phyloP scores from a whole-genome alignment of 2,329 filamentous ascomycete species.

The Alternaria triticimaculans region DNA sequence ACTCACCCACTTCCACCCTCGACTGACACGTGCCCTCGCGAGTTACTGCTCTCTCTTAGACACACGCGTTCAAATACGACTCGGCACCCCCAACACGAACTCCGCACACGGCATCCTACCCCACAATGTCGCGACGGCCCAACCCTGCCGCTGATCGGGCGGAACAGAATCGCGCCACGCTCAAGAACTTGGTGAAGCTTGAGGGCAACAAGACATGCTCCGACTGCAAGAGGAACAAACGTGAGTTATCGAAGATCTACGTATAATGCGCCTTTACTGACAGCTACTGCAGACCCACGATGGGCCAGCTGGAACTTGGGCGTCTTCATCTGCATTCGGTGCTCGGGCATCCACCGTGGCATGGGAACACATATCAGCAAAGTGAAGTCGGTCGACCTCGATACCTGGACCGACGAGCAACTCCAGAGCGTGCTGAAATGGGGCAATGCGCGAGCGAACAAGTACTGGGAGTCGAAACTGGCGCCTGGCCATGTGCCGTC shows the following conservation, averaged over 20 bases:
- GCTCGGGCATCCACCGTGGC: conserved; percentile 96
- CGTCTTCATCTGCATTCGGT: conserved; percentile 96
- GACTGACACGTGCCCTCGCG: conserved; percentile 14
- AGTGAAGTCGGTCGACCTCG: conserved; percentile 97
- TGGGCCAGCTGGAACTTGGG: conserved; percentile 99
- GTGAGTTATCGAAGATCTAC: conserved; percentile 57
- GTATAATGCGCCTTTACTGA: conserved; percentile 33
- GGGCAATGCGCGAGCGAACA: conserved; percentile 96
- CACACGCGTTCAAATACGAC: conserved; percentile 4
- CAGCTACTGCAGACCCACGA: conserved; percentile 75
- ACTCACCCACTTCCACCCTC: conserved; percentile 10
- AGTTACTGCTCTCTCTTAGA: background rate
- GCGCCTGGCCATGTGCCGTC: conserved; percentile 90
- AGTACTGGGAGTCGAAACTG: conserved; percentile 96
- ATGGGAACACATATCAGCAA: conserved; percentile 99
- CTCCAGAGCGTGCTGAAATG: conserved; percentile 91
- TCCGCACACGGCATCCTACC: conserved; percentile 20
- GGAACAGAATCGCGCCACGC: conserved; percentile 89
- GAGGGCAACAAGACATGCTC: conserved; percentile 96
- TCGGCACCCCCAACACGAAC: background rate
- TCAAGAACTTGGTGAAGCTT: conserved; percentile 93
- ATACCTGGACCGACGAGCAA: conserved; percentile 98
- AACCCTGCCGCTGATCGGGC: conserved; percentile 85
- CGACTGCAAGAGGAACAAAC: conserved; percentile 99
- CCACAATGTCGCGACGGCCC: conserved; percentile 77